Evolutionary conservation across 2,329 filamentous ascomycete species (phyloP).

Genomic region (Leptoxyphium fumago): DNA sequence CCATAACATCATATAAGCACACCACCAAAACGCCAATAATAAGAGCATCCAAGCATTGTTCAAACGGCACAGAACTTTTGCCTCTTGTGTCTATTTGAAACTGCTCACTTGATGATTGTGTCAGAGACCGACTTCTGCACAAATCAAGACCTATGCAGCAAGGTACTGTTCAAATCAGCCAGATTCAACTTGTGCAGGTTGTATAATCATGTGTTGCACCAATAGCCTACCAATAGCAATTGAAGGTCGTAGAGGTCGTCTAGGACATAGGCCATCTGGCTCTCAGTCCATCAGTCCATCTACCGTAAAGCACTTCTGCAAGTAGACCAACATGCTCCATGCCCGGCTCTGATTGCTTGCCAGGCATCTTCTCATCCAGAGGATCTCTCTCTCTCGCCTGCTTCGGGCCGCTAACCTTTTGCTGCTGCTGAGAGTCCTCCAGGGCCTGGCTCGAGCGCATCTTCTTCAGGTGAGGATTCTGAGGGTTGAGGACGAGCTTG

Average conservation of each 20-base stretch:
- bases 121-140: too few species aligned
- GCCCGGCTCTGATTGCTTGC: slow-evolving; percentile 43
- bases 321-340: slow-evolving; percentile 90
- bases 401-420: slow-evolving; percentile 6
- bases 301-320: slow-evolving; percentile 75
- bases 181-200: too few species aligned
- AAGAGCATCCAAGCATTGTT: too few species aligned
- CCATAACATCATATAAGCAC: too few species aligned
- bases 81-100: too few species aligned
- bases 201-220: too few species aligned
- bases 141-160: too few species aligned
- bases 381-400: slow-evolving; percentile 32
- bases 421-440: slow-evolving; percentile 5
- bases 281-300: slow-evolving; percentile 76
- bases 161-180: too few species aligned
- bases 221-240: too few species aligned
- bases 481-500: slow-evolving; percentile 64
- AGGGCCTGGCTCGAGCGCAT: slow-evolving; percentile 39
- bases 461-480: slow-evolving; percentile 72
- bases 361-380: slow-evolving; percentile 41
- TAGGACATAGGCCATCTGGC: slow-evolving; percentile 25
- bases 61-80: too few species aligned
- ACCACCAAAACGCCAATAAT: too few species aligned
- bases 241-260: background rate
- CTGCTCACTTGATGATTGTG: too few species aligned